A percentile compares a stretch with the other conserved stretches of the same genome.
Evolutionary conservation across 306 rosid genomes (phyloP).

Genomic region (Castanospermum australe): DNA sequence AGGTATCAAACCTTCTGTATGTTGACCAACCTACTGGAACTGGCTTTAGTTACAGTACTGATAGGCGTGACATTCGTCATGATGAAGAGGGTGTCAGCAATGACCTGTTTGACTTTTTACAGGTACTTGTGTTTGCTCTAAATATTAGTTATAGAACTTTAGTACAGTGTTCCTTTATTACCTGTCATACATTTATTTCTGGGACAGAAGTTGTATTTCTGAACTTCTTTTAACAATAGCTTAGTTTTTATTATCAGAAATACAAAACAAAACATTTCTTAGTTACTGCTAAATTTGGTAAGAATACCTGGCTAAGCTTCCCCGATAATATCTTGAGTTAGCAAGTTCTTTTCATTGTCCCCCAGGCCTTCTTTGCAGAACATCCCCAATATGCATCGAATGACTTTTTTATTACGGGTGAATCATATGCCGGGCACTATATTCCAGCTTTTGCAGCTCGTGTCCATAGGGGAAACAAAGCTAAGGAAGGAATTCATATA

Average conservation of each 20-base stretch:
- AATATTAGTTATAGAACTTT: background rate
- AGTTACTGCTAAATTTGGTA: background rate
- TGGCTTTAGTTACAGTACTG: conserved; percentile 87
- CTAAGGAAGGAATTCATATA: conserved; percentile 90
- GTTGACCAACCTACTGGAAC: conserved; percentile 98
- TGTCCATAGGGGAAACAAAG: conserved; percentile 89
- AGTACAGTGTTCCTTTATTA: conserved; percentile 13
- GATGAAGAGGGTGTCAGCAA: conserved; percentile 84
- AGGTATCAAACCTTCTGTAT: conserved; percentile 91
- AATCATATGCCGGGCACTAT: conserved; percentile 98
- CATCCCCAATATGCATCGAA: conserved; percentile 78
- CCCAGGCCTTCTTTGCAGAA: conserved; percentile 78
- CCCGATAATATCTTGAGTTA: conserved; percentile 11
- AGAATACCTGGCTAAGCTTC: background rate
- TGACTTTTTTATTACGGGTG: conserved; percentile 93
- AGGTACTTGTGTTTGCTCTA: conserved; percentile 47
- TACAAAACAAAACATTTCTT: background rate
- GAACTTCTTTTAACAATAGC: background rate
- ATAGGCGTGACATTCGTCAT: conserved; percentile 80
- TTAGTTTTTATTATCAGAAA: background rate
- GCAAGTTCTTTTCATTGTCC: conserved; percentile 11
- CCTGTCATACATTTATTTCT: background rate
- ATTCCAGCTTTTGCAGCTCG: conserved; percentile 98
- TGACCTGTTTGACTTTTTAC: conserved; percentile 89
- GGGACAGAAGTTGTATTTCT: background rate